Evolutionary conservation across 164 flowering plant species (phyloP).

Genomic region (Pachysandra terminalis): DNA sequence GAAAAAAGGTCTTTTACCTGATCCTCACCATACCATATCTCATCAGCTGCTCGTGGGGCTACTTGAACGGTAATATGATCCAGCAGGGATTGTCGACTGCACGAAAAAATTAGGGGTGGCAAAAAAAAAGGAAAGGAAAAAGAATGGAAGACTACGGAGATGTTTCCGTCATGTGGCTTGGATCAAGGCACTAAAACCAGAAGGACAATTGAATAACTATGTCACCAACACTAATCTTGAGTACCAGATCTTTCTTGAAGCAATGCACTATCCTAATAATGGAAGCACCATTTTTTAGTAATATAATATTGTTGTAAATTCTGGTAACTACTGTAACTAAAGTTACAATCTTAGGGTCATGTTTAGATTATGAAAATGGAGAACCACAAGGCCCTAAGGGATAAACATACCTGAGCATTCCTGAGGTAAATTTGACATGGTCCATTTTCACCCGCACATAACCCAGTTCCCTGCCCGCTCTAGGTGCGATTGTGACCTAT

Average conservation of each 20-base stretch:
- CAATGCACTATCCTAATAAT: too few relatives aligned
- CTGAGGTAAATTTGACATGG: slow-evolving; percentile 62
- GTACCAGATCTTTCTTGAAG: background rate
- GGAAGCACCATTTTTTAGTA: background rate
- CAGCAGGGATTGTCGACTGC: slow-evolving; percentile 82
- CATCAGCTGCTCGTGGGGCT: slow-evolving; percentile 98
- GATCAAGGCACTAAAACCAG: background rate
- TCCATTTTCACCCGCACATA: slow-evolving; percentile 87
- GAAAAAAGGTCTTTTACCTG: slow-evolving; percentile 43
- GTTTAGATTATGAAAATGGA: background rate
- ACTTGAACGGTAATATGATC: slow-evolving; percentile 91
- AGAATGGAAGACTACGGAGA: background rate
- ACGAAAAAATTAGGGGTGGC: slow-evolving; percentile 9
- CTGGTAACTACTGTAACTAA: background rate
- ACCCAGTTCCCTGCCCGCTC: slow-evolving; percentile 92
- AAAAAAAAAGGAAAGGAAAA: background rate
- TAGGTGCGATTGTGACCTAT: slow-evolving; percentile 82
- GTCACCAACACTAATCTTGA: background rate
- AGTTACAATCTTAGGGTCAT: background rate
- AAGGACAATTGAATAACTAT: background rate
- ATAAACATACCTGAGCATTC: slow-evolving; percentile 64
- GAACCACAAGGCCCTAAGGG: background rate
- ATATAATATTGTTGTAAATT: background rate
- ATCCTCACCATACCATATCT: slow-evolving; percentile 74
- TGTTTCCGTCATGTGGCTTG: background rate